Evolutionary conservation across 768 basidiomycete genomes (phyloP), one percentile per base, ranked within the genome.

Genomic region (Psilocybe azurescens): DNA sequence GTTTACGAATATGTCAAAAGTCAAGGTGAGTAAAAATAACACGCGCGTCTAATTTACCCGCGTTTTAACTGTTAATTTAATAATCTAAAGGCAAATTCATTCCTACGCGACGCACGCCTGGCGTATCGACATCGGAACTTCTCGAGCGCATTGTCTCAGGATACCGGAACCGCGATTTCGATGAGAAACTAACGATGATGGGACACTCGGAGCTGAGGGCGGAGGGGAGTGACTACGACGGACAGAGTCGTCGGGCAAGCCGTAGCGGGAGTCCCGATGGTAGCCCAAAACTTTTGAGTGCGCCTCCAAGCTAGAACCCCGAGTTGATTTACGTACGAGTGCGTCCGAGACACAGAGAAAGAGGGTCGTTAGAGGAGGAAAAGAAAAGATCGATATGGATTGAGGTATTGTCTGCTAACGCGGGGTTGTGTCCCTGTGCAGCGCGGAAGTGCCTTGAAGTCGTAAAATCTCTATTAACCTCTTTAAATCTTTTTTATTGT

Each of bases 21-120:
- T 55, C 85, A 86, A 72, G 97, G 96, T 93, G 59, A 47, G 86
- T 36, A n/a, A 13, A 38, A 36, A 51, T 10, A 20, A 29, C 24
- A 11, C 32, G 20, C 33, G 28, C 44, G 44, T 18, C 28, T 41
- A 6, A 5, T 11, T 30, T 16, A 3, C 9, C 24, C 5, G 20
- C 3, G 1, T 44, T 24, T 24, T 6, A 44, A 49, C 3, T 7
- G 33, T 7, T 11, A 3, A 36, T 11, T 44, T 13, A 13, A 4
- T 51, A 10, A 32, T 24, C 24, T 20, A 33, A 65, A 96, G 97
- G 97, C 51, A 91, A 91, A 79, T 99, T 99, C 75, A 81, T 99
- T 47, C 97, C 97, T 0, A 99, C 97, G 2, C 86, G 95, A 13
- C 90, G 97, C 56, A 99, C 97, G 3, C 94, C 94, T 0, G 94